Conservation (phyloP, 2,329 filamentous ascomycete species). For the Blastomyces gilchristii region DNA sequence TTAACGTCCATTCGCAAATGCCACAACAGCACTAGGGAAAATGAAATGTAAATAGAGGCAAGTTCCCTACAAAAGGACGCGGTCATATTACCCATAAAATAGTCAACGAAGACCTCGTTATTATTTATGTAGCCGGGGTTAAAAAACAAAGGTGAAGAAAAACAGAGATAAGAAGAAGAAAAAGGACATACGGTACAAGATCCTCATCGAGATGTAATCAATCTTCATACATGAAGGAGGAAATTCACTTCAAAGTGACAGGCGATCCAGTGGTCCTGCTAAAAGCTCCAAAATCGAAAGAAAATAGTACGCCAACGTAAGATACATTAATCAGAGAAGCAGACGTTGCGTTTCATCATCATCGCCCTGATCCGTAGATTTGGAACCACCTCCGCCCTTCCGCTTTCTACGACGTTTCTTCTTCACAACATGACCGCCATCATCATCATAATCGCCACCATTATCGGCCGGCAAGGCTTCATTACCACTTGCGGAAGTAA, state of each 20-base stretch:
- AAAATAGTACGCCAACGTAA: background rate
- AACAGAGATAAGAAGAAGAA: background rate
- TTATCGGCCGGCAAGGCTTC: slow-evolving; percentile 8
- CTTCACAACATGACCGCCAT: slow-evolving; percentile 14
- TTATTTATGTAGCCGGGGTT: background rate
- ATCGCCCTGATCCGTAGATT: background rate
- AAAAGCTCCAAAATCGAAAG: background rate
- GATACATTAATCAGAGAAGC: background rate
- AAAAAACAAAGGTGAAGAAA: background rate
- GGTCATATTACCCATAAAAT: background rate
- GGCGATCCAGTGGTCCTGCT: no score
- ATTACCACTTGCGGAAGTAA: slow-evolving; percentile 7
- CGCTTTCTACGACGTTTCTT: slow-evolving; percentile 22
- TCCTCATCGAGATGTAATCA: background rate
- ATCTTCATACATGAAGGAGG: background rate
- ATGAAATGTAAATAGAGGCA: no score
- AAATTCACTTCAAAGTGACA: background rate
- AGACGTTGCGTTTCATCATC: slow-evolving; percentile 1
- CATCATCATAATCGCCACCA: background rate
- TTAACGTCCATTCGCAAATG: background rate
- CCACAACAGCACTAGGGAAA: background rate
- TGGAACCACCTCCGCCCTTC: slow-evolving; percentile 11
- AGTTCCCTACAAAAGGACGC: no score
- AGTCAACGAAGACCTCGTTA: background rate
- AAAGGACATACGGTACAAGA: background rate